Evolutionary conservation across 176 grass and related monocot species (phyloP), one percentile per base, ranked within the genome.

Genomic region (maize (Zea mays)): DNA sequence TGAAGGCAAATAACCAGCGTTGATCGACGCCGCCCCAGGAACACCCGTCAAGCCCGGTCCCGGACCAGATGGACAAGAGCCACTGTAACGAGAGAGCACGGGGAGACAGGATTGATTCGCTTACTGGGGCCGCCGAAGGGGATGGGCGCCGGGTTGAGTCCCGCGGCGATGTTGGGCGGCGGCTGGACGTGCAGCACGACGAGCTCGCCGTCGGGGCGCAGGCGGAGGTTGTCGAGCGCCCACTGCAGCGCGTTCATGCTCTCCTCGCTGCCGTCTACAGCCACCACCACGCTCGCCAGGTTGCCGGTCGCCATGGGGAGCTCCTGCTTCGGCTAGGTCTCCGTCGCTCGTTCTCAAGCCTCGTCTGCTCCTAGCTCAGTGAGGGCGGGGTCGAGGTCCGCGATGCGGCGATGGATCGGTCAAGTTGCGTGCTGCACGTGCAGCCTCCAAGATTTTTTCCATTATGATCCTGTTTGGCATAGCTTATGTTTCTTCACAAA

Each of bases 41-140:
- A 85, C 35, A 44, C 43, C 36, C 35, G 62, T 91, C 62, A 75
- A 17, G 16, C 12, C 47, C 47, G 6, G 16, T 6, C 20, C 36
- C 19, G 19, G 16, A 80, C 19, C 17, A 66, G 58, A 58, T 4
- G 60, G 19, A 0, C 43, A 67, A 49, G 78, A 65, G 46, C 62
- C 37, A 39, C 33, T n/a, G 2, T 6, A 16, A 52, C 49, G 49
- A 52, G 49, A 16, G 74, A 36, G 43, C 56, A 33, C 37, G 14
- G 75, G 12, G 62, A 66, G 47, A 41, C 10, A 56, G 15, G 42
- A 56, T 36, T 49, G 72, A 33, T 10, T 10, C 38, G 43, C 55
- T 85, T 90, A 97, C 95, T 93, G n/a, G 89, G 95, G 61, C 95
- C 95, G 27, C 91, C 91, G 88, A 94, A 98, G 85, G 95, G 95